A percentile compares a stretch with the other conserved stretches of the same genome.
Conservation (phyloP, 139 green algal genomes). For the Chlamydomonas asymmetrica region DNA sequence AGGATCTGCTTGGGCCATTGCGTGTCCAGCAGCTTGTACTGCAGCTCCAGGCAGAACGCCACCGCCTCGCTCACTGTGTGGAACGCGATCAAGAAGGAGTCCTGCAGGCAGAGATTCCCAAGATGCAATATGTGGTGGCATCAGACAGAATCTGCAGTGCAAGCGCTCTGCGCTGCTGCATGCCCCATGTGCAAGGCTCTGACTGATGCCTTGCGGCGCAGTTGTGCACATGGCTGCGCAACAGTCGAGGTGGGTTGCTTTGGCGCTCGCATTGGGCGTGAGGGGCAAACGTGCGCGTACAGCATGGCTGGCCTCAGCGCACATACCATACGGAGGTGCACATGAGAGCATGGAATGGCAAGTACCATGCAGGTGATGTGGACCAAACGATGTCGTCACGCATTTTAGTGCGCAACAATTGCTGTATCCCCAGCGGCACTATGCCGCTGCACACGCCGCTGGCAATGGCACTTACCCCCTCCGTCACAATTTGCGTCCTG, state of each 20-base stretch:
- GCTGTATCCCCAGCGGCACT: no score
- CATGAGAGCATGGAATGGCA: no score
- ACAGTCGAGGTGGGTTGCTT: not conserved
- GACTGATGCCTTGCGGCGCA: not conserved
- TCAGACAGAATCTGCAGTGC: not conserved
- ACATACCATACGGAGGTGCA: no score
- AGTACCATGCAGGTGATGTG: no score
- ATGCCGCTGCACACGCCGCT: no score
- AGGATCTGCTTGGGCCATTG: slow-evolving; percentile 70
- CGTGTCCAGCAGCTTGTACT: slow-evolving; percentile 77
- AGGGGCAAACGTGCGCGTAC: no score
- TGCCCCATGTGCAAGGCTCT: no score
- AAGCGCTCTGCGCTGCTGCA: no score
- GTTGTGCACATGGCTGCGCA: not conserved
- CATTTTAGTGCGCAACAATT: no score
- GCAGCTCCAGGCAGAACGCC: slow-evolving; percentile 73
- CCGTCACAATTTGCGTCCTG: slow-evolving; percentile 29
- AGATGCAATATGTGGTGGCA: not conserved
- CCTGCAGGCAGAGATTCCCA: slow-evolving; percentile 13
- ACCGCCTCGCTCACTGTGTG: slow-evolving; percentile 51
- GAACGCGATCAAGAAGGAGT: slow-evolving; percentile 81
- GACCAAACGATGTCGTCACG: no score
- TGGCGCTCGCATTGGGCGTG: not conserved
- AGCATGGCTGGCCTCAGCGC: no score
- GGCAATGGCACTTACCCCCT: no score